phyloP scores from a whole-genome alignment of 2,329 filamentous ascomycete genomes.

The Sarocladium brachiariae region DNA sequence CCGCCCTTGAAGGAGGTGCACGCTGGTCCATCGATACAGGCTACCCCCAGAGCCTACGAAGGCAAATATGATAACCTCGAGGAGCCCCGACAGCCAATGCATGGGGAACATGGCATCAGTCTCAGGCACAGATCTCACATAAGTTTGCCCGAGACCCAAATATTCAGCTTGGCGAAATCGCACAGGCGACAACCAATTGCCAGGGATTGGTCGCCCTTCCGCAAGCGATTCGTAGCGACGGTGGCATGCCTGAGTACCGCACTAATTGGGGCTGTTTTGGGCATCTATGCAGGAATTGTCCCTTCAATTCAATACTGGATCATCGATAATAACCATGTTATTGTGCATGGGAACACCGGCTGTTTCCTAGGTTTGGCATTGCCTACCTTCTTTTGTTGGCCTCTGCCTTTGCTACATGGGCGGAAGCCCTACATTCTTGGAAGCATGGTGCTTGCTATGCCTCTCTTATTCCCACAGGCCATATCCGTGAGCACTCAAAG shows the following conservation, averaged over 20 bases:
- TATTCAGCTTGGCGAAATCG: conserved; percentile 45
- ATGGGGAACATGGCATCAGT: conserved; percentile 30
- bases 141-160: conserved; percentile 42
- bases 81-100: conserved; percentile 18
- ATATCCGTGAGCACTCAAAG: conserved; percentile 52
- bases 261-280: conserved; percentile 62
- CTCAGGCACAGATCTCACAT: conserved; percentile 46
- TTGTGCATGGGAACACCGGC: conserved; percentile 66
- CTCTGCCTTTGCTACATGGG: conserved; percentile 66
- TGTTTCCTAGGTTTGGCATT: conserved; percentile 66
- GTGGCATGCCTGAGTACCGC: conserved; percentile 69
- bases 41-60: neutral
- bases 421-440: conserved; percentile 70
- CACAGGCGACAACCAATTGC: conserved; percentile 60
- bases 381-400: conserved; percentile 66
- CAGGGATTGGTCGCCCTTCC: conserved; percentile 60
- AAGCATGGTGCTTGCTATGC: conserved; percentile 61
- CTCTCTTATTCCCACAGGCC: conserved; percentile 70
- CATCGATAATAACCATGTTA: conserved; percentile 58
- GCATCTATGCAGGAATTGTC: conserved; percentile 71
- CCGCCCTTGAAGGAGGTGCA: too few species aligned
- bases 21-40: neutral
- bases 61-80: conserved; percentile 9
- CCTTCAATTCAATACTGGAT: conserved; percentile 75
- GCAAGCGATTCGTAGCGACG: conserved; percentile 62